Percentiles rank a stretch among this genome's conserved stretches.
Conservation (phyloP, 352 stramenopile genomes). For the Elongisporangium senticosum region DNA sequence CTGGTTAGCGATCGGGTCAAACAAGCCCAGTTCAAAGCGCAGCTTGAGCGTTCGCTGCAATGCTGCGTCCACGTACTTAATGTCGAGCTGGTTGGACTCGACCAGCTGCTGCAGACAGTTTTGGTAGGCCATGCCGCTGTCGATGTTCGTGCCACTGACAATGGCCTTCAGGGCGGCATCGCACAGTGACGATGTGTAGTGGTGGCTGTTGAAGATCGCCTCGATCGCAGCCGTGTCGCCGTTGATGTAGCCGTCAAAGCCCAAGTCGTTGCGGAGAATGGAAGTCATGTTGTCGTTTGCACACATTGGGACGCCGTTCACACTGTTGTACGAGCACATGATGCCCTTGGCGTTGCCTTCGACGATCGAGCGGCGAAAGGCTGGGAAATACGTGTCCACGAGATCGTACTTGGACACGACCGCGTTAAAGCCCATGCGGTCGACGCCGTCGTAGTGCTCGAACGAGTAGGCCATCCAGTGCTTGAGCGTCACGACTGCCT, state of each 20-base stretch:
- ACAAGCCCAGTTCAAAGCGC: slow-evolving; percentile 82
- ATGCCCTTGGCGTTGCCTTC: slow-evolving; percentile 57
- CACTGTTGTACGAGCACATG: slow-evolving; percentile 93
- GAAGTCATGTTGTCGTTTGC: slow-evolving; percentile 59
- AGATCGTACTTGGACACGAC: slow-evolving; percentile 80
- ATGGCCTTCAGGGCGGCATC: slow-evolving; percentile 32
- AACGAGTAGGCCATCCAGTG: slow-evolving; percentile 88
- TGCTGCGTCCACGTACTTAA: slow-evolving; percentile 39
- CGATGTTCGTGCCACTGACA: slow-evolving; percentile 65
- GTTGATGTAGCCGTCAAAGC: slow-evolving; percentile 89
- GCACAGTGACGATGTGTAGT: slow-evolving; percentile 49
- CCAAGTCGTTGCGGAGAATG: slow-evolving; percentile 50
- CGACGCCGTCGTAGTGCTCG: slow-evolving; percentile 37
- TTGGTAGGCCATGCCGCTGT: slow-evolving; percentile 59
- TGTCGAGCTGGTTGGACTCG: slow-evolving; percentile 21
- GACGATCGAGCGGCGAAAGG: slow-evolving; percentile 64
- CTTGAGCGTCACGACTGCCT: slow-evolving; percentile 82
- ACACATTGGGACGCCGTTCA: slow-evolving; percentile 88
- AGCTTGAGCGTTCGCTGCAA: slow-evolving; percentile 48
- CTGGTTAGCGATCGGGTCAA: slow-evolving; percentile 61
- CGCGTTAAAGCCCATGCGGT: slow-evolving; percentile 76
- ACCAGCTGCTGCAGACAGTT: slow-evolving; percentile 46
- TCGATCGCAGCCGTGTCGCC: slow-evolving; percentile 83
- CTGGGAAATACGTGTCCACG: slow-evolving; percentile 79
- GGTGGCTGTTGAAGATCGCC: slow-evolving; percentile 51